Base-by-base conservation (phyloP, 371 early-diverging fungal species). In the Zychaea mexicana region DNA sequence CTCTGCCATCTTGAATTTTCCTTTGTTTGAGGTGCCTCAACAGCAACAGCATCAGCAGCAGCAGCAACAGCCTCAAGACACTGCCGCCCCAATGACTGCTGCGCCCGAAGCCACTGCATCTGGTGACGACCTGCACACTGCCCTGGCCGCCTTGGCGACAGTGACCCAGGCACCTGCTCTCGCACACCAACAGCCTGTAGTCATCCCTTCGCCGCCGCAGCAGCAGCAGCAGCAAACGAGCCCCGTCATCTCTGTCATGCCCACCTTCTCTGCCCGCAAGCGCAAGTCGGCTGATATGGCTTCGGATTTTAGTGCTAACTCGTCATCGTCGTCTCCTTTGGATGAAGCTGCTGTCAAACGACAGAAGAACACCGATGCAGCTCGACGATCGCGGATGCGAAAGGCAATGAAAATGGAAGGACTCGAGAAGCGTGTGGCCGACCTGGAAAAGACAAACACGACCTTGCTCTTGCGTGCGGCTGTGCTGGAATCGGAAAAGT, bases 321-420 rank as follows among this genome's bases (percentile, higher is more conserved):
- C 19, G 31, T 13, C 3, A 17, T 33, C n/a, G n/a, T n/a, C n/a
- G 17, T 55, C 55, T 0, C 38, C 58, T 38, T 6, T 38, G 62
- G 86, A 88, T 38, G 88, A 89, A 76, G 74, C 86, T 26, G 81
- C 86, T 26, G 76, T 87, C 60, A 91, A 91, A 78, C 89, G 91
- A 47, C 84, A 84, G 62, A 91, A 90, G 83, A 94, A 94, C 81
- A 94, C 94, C 17, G 94, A 94, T 68, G 95, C 96, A 2, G 96
- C 96, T 26, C 88, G 95, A 45, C 93, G 95, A 56, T 92, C 92
- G 30, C 92, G 96, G 52, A 79, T 87, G 59, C 88, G 92, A 76
- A 95, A 93, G 86, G 78, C 89, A 39, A 80, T 85, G 64, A 85
- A 87, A 66, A 85, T 96, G 72, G 92, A 92, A 68, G 72, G 85